Evolutionary conservation across 805 yeast genomes (phyloP), one percentile per base, ranked within the genome.

Genomic region (Starmerella bacillaris): DNA sequence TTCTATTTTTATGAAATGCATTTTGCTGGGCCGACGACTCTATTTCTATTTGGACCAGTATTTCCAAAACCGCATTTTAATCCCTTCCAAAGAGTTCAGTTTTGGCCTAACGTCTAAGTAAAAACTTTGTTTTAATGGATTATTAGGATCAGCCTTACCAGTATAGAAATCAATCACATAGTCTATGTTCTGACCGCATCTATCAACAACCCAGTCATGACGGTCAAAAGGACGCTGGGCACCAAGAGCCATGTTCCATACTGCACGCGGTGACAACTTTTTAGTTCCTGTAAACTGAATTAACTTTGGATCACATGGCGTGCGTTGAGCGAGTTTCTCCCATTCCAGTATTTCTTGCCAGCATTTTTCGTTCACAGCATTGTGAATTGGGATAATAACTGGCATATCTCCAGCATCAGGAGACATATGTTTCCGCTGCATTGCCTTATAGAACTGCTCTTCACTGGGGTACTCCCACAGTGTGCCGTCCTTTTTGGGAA

Each of bases 401-500:
- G 70, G 61, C 98, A 86, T 86, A 51, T 84, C 95, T 5, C 58
- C 54, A 0, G 77, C 77, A 8, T 70, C 60, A 2, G 96, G 94
- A 35, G 73, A 65, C 83, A 93, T 80, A 38, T 79, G 69, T 51
- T 86, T 86, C 33, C 96, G 68, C 46, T 70, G 63, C 96, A 86
- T 89, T 7, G 95, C 94, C 39, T 82, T 89, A 54, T 63, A 86
- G 51, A 86, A 86, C 61, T 86, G 95, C 53, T 79, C 78, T 53
- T 86, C 92, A 3, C 94, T 79, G 6, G 98, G 98, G 52, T 86
- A 86, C 2, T 86, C 66, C 98, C 98, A 86, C 58, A 84, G 78
- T 1, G 64, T 47, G 12, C 63, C 63, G 14, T 55, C 44, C 1
- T 92, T 76, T 34, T 93, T 60, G 31, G 94, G 95, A 28, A 84